phyloP scores from a whole-genome alignment of 208 protist species.

The Crithidia thermophila region DNA sequence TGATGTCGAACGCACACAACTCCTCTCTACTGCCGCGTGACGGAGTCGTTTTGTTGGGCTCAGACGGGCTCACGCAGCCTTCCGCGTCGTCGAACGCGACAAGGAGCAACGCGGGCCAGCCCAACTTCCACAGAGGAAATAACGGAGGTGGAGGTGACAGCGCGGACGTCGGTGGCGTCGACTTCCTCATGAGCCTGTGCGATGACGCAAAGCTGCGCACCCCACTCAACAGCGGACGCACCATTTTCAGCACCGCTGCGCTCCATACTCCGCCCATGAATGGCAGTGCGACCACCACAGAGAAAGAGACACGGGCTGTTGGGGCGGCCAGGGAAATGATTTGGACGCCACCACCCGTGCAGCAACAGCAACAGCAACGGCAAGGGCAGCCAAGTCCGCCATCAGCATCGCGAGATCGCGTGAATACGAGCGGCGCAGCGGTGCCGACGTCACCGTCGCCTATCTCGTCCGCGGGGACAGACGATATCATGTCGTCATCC shows the following conservation, averaged over 20 bases:
- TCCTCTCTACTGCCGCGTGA: not conserved
- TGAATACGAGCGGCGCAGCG: slow-evolving; percentile 14
- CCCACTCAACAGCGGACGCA: slow-evolving; percentile 42
- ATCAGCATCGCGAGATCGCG: not conserved
- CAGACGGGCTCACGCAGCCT: slow-evolving; percentile 16
- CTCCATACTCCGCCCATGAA: not conserved
- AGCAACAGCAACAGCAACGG: not conserved
- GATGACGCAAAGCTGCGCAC: slow-evolving; percentile 59
- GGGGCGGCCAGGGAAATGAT: too few relatives aligned
- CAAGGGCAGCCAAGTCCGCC: too few relatives aligned
- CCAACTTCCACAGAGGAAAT: not conserved
- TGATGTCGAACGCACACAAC: not conserved
- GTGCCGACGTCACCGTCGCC: not conserved
- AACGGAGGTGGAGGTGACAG: not conserved
- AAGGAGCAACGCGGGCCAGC: not conserved
- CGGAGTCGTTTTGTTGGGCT: slow-evolving; percentile 18
- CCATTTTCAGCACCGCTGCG: not conserved
- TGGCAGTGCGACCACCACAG: too few relatives aligned
- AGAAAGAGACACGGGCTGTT: too few relatives aligned
- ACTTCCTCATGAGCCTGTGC: slow-evolving; percentile 70
- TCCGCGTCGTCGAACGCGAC: not conserved
- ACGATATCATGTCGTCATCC: slow-evolving; percentile 27
- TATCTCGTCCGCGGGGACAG: slow-evolving; percentile 12
- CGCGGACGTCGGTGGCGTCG: slow-evolving; percentile 42
- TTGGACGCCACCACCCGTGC: too few relatives aligned